These are phyloP conservation scores for Nakaseomyces uthaithaninus DNA, from an alignment of 1,139 yeast species.

Conservation along the genomic window DNA sequence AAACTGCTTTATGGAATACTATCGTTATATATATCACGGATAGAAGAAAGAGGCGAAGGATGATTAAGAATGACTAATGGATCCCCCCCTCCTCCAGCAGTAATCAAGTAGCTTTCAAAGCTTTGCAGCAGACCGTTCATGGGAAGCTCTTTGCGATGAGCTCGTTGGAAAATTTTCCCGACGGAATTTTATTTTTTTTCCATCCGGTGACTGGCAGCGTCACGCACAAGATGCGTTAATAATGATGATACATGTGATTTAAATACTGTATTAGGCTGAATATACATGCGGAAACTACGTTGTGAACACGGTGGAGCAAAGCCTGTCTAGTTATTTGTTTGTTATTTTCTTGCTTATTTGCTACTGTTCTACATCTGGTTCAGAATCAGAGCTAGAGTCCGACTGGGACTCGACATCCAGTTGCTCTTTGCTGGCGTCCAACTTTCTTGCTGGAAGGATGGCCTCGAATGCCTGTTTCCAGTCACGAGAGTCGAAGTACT, in stretches of 20 bases:
- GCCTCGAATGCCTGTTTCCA: conserved; percentile 84
- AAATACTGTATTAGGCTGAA: neutral
- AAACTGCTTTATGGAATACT: too few species aligned
- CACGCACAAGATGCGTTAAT: neutral
- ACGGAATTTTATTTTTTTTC: neutral
- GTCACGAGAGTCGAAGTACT: conserved; percentile 69
- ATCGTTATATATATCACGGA: too few species aligned
- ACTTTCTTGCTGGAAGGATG: conserved; percentile 76
- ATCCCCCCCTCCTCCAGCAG: too few species aligned
- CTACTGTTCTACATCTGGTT: neutral
- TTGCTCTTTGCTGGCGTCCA: conserved; percentile 22
- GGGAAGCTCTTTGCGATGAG: neutral
- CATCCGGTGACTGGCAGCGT: neutral
- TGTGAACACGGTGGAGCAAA: neutral
- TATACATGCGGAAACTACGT: too few species aligned
- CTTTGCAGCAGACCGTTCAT: too few species aligned
- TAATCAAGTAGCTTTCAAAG: too few species aligned
- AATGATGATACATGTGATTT: neutral
- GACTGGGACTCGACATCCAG: neutral
- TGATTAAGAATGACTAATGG: neutral
- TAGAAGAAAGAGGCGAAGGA: too few species aligned
- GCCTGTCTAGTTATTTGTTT: neutral
- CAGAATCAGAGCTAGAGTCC: conserved; percentile 16
- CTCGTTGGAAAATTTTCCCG: neutral
- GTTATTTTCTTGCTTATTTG: neutral